phyloP scores from a whole-genome alignment of 371 early-diverging fungal species.

The Mortierella sp. region DNA sequence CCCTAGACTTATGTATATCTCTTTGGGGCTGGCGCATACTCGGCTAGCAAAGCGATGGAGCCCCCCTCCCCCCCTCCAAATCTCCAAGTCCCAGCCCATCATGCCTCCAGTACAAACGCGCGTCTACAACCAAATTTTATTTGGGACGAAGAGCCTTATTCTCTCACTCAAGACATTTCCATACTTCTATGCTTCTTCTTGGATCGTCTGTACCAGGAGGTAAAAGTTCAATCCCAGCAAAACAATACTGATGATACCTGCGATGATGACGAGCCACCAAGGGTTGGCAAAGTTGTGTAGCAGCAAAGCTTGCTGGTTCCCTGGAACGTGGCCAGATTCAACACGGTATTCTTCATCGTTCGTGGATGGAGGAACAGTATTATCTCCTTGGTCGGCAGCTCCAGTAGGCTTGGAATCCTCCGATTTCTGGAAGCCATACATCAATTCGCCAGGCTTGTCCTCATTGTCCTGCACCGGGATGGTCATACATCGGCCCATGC shows the following conservation, averaged over 20 bases:
- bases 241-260: conserved; percentile 59
- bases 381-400: not conserved
- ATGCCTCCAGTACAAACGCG: too few species aligned
- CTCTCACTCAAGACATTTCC: too few species aligned
- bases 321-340: not conserved
- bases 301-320: conserved; percentile 3
- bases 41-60: too few species aligned
- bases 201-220: conserved; percentile 57
- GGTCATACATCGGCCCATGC: conserved; percentile 55
- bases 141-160: too few species aligned
- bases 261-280: conserved; percentile 49
- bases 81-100: too few species aligned
- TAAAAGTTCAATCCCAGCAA: conserved; percentile 69
- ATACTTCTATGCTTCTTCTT: conserved; percentile 12
- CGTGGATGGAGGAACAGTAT: not conserved
- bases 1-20: too few species aligned
- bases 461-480: conserved; percentile 47
- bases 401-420: conserved; percentile 6
- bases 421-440: conserved; percentile 14
- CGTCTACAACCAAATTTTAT: too few species aligned
- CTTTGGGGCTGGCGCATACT: too few species aligned
- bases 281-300: conserved; percentile 55
- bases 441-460: conserved; percentile 39
- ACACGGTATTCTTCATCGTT: conserved; percentile 10
- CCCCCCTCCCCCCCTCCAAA: too few species aligned